A percentile compares a stretch with the other conserved stretches of the same genome.
Conservation (phyloP, 805 yeast species). For the Teunomyces atbi region DNA sequence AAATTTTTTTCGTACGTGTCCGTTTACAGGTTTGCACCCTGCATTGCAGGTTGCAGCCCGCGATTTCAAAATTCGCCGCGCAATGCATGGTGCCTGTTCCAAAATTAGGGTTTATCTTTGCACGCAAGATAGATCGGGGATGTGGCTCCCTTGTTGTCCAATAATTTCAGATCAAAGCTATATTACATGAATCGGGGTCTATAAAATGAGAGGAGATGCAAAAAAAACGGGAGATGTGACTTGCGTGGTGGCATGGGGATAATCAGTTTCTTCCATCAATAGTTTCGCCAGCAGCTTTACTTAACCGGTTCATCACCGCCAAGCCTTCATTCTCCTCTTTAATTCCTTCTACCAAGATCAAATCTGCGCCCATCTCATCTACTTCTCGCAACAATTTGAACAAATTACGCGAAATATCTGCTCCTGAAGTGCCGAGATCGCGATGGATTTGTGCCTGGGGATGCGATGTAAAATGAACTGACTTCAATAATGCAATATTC, state of each 20-base stretch:
- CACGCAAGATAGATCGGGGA: neutral
- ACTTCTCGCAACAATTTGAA: conserved; percentile 73
- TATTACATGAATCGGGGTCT: neutral
- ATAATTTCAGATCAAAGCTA: neutral
- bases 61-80: neutral
- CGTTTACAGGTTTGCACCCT: conserved; percentile 1
- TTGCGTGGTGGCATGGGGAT: no score
- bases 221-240: no score
- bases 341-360: conserved; percentile 83
- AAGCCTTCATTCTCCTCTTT: conserved; percentile 76
- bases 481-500: conserved; percentile 54
- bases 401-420: conserved; percentile 69
- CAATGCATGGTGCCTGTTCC: neutral
- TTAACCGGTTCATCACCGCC: conserved; percentile 90
- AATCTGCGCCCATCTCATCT: conserved; percentile 65
- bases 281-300: conserved; percentile 72
- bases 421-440: conserved; percentile 46
- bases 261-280: conserved; percentile 15
- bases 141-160: neutral
- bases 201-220: neutral
- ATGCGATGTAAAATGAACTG: conserved; percentile 32
- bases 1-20: conserved; percentile 3
- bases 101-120: neutral
- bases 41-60: neutral
- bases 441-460: conserved; percentile 23